Evolutionary conservation across 1,284 basidiomycete species (phyloP), one percentile per base, ranked within the genome.

Genomic region (Marasmius tenuissimus): DNA sequence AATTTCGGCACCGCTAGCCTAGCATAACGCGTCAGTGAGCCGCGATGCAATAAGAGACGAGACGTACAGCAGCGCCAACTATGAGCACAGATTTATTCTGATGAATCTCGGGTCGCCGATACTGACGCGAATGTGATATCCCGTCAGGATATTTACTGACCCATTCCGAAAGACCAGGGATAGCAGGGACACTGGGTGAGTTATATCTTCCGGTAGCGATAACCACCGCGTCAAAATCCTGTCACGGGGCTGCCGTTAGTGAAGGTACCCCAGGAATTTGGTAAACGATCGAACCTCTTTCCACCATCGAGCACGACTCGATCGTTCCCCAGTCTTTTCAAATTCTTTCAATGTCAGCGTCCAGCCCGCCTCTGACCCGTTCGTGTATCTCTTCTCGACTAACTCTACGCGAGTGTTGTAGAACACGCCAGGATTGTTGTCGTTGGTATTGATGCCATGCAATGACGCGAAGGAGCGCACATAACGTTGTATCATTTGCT

Each of bases 381-480:
- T 64, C 57, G 73, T 70, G 22, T 74, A 65, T 7, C 69, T 68
- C 61, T 82, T 82, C 58, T 78, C 72, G 8, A 78, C 72, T 4
- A 68, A 72, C 65, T 85, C 82, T 0, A 85, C 81, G 0, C 83
- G 76, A 1, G 83, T 84, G 64, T 80, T 78, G 67, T 78, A 83
- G 0, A 72, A 73, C 1, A 76, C 69, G 16, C 76, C 62, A 0
- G 73, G 70, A 58, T 73, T 79, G 5, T 69, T 67, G 59, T 81
- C 79, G 59, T 79, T 78, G 61, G 70, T 73, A 59, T 81, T 81
- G 27, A 78, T 62, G 11, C 74, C 72, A 52, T 76, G 76, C 67
- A 71, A 78, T 58, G 75, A 74, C 35, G 78, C 72, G 69, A 80
- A 77, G 48, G 70, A 62, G 18, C 65, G 47, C 60, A 75, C 9